phyloP scores from a whole-genome alignment of 75 land plant species.

The Pseudotsuga menziesii region DNA sequence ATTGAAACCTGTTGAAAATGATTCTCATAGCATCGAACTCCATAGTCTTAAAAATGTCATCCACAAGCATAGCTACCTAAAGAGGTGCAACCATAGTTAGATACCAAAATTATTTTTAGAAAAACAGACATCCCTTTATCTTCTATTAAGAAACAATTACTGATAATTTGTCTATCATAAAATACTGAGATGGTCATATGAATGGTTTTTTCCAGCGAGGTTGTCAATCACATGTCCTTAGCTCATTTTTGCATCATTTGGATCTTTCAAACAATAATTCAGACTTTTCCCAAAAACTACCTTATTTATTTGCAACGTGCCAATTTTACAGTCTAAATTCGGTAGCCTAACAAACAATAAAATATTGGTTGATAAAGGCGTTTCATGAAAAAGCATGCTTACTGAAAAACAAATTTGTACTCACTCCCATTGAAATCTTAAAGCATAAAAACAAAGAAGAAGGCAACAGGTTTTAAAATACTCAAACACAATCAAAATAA shows the following conservation, averaged over 20 bases:
- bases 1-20: slow-evolving; percentile 88
- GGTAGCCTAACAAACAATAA: too few relatives aligned
- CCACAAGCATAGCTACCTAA: slow-evolving; percentile 83
- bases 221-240: too few relatives aligned
- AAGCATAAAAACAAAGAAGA: neutral
- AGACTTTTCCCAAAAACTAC: too few relatives aligned
- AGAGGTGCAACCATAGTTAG: neutral
- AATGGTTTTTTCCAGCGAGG: too few relatives aligned
- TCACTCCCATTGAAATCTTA: neutral
- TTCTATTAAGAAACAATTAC: neutral
- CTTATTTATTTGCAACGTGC: too few relatives aligned
- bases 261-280: too few relatives aligned
- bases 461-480: too few relatives aligned
- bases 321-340: too few relatives aligned
- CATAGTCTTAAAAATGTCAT: slow-evolving; percentile 88
- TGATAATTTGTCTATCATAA: neutral
- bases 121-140: neutral
- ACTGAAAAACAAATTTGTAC: neutral
- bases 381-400: neutral
- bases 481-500: neutral
- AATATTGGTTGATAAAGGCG: too few relatives aligned
- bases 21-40: slow-evolving; percentile 87
- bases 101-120: neutral
- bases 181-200: neutral
- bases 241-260: too few relatives aligned